Percentiles rank a stretch among this genome's conserved stretches.
Conservation (phyloP, 2,329 filamentous ascomycete species). For the Sclerotinia sclerotiorum region DNA sequence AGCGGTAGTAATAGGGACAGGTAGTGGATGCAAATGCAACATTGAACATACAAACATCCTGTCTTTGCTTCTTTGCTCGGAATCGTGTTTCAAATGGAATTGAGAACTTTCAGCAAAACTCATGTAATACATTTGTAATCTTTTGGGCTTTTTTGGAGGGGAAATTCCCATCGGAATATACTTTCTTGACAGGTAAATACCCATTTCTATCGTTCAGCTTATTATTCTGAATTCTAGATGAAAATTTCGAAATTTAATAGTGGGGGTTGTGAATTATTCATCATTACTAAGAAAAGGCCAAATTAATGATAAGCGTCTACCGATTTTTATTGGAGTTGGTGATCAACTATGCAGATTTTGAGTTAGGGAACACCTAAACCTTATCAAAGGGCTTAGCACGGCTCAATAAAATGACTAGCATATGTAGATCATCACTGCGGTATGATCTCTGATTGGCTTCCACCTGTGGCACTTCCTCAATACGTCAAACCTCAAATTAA, state of each 20-base stretch:
- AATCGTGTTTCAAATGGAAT: constrained; percentile 5
- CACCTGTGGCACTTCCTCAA: background rate
- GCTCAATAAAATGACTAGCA: background rate
- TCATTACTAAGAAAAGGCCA: background rate
- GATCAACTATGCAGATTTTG: background rate
- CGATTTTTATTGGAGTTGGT: background rate
- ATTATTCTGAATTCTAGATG: background rate
- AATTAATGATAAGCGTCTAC: background rate
- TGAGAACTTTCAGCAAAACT: background rate
- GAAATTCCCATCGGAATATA: background rate
- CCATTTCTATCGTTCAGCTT: too few relatives aligned
- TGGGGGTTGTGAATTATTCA: background rate
- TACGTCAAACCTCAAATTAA: background rate
- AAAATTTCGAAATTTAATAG: background rate
- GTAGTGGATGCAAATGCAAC: background rate
- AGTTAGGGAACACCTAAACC: too few relatives aligned
- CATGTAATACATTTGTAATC: background rate
- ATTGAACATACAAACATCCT: background rate
- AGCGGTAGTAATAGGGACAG: background rate
- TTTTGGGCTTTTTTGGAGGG: too few relatives aligned
- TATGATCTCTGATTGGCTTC: background rate
- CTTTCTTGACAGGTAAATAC: background rate
- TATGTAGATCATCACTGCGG: background rate
- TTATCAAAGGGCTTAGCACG: background rate
- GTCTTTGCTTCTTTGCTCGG: background rate